Percentiles rank a stretch among this genome's conserved stretches.
phyloP scores from a whole-genome alignment of 805 yeast genomes.

The Barnettozyma pratensis region DNA sequence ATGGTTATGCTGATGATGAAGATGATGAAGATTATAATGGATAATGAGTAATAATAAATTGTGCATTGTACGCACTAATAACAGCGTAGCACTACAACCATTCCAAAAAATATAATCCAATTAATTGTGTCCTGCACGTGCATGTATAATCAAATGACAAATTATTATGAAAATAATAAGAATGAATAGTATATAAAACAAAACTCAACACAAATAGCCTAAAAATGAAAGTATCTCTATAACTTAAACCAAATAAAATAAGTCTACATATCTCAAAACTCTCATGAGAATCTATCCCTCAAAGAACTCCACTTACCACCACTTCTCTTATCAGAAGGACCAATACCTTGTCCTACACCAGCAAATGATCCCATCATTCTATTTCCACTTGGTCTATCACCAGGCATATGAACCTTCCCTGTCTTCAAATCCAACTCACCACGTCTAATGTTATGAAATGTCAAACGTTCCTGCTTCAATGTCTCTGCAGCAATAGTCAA shows the following conservation, averaged over 20 bases:
- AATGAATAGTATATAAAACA: background rate
- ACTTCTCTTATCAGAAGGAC: background rate
- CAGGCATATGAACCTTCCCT: conserved; percentile 13
- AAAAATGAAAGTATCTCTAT: too few species aligned
- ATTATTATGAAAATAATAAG: background rate
- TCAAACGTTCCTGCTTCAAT: conserved; percentile 21
- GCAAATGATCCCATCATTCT: conserved; percentile 7
- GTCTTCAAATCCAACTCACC: conserved; percentile 20
- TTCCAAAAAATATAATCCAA: too few species aligned
- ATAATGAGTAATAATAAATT: too few species aligned
- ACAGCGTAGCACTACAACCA: too few species aligned
- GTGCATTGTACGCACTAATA: too few species aligned
- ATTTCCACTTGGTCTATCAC: background rate
- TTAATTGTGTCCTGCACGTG: background rate
- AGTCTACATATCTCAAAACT: too few species aligned
- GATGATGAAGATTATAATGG: too few species aligned
- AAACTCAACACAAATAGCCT: too few species aligned
- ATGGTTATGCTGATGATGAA: too few species aligned
- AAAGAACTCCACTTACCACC: conserved; percentile 7
- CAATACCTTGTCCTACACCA: background rate
- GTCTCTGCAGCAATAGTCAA: conserved; percentile 21
- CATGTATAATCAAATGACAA: background rate
- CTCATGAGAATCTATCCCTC: conserved; percentile 4
- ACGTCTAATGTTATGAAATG: conserved; percentile 20
- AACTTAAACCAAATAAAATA: too few species aligned